phyloP scores from a whole-genome alignment of 306 rosid species.

The Vicia villosa region DNA sequence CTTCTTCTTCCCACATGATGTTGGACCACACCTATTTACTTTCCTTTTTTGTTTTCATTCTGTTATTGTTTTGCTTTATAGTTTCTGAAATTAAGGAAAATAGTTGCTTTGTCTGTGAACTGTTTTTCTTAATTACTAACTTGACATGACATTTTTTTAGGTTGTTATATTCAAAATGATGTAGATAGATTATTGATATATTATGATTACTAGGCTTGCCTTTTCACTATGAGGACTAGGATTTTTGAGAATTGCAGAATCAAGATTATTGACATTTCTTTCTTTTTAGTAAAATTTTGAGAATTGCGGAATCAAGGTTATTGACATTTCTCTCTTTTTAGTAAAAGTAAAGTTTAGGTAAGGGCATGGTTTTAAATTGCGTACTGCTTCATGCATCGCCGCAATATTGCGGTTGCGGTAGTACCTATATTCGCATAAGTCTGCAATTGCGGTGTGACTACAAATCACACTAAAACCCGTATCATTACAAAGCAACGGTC shows the following conservation, averaged over 20 bases:
- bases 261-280: too few relatives aligned
- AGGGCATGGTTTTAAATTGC: too few relatives aligned
- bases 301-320: too few relatives aligned
- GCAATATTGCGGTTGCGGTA: too few relatives aligned
- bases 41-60: slow-evolving; percentile 21
- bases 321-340: too few relatives aligned
- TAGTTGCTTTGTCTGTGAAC: slow-evolving; percentile 8
- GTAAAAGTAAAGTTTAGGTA: too few relatives aligned
- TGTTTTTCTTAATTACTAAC: slow-evolving; percentile 8
- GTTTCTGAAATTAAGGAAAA: slow-evolving; percentile 20
- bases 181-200: slow-evolving; percentile 26
- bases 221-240: background rate
- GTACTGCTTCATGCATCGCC: too few relatives aligned
- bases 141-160: slow-evolving; percentile 20
- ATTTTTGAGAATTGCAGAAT: background rate
- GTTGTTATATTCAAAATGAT: slow-evolving; percentile 13
- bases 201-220: slow-evolving; percentile 4
- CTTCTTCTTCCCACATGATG: slow-evolving; percentile 58
- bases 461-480: too few relatives aligned
- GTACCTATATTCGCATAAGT: too few relatives aligned
- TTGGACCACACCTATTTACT: slow-evolving; percentile 58
- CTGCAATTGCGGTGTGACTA: too few relatives aligned
- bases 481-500: too few relatives aligned
- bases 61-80: background rate
- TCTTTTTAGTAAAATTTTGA: background rate